These are phyloP conservation scores for Vanderwaltozyma verrucispora DNA, from an alignment of 805 yeast genomes.

Conservation along the genomic window DNA sequence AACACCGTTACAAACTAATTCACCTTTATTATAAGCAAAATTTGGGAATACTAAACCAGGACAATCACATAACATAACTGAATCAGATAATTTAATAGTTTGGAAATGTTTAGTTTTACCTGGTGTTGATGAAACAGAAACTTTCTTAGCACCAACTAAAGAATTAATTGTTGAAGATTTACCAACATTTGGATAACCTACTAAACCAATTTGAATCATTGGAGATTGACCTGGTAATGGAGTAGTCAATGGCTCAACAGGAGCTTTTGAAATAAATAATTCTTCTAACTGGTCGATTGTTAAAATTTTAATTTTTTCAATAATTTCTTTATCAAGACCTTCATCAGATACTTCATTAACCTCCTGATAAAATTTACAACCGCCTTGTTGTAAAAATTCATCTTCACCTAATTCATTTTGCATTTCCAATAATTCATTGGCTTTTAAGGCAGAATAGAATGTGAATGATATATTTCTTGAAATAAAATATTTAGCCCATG, in stretches of 20 bases:
- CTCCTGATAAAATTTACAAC: conserved; percentile 9
- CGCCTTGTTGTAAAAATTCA: conserved; percentile 22
- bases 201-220: conserved; percentile 81
- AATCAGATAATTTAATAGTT: conserved; percentile 75
- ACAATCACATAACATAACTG: conserved; percentile 89
- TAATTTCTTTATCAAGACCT: conserved; percentile 27
- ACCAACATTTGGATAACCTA: conserved; percentile 96
- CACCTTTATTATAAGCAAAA: conserved; percentile 93
- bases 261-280: conserved; percentile 67
- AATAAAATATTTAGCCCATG: conserved; percentile 81
- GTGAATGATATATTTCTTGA: conserved; percentile 66
- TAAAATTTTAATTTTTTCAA: conserved; percentile 54
- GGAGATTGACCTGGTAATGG: conserved; percentile 51
- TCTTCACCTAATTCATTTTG: conserved; percentile 34
- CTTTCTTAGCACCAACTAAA: conserved; percentile 89
- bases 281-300: conserved; percentile 79
- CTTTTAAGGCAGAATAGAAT: conserved; percentile 84
- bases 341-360: conserved; percentile 19
- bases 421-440: conserved; percentile 63
- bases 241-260: conserved; percentile 42
- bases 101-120: conserved; percentile 99
- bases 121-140: conserved; percentile 97
- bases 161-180: conserved; percentile 98
- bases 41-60: conserved; percentile 99
- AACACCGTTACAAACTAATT: conserved; percentile 96